phyloP scores from a whole-genome alignment of 768 basidiomycete species.

The Amanita rubescens region DNA sequence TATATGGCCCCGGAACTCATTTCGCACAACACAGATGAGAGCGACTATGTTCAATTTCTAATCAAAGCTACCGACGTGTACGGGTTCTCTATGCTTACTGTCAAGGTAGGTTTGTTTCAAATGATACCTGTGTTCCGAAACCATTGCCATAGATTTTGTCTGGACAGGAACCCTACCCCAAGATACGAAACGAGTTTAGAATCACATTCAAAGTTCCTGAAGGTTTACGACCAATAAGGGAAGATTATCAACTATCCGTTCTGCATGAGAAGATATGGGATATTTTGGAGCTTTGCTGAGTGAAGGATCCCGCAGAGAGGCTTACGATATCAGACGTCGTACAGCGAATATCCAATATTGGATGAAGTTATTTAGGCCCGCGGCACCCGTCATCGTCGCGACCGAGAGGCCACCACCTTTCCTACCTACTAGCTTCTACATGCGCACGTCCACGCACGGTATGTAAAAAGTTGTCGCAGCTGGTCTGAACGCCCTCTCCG shows the following conservation, averaged over 20 bases:
- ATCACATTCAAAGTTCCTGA: neutral
- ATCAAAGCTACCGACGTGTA: slow-evolving; percentile 44
- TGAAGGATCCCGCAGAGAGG: slow-evolving; percentile 26
- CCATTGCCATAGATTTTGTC: neutral
- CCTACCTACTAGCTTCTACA: too few relatives aligned
- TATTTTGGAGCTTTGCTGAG: slow-evolving; percentile 42
- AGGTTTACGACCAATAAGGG: neutral
- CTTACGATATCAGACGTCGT: slow-evolving; percentile 29
- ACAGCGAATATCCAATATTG: neutral
- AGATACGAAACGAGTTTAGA: neutral
- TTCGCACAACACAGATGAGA: slow-evolving; percentile 26
- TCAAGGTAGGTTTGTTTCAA: neutral
- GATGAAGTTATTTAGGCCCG: neutral
- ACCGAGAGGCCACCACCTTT: too few relatives aligned
- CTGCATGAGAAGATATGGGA: slow-evolving; percentile 25
- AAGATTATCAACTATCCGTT: neutral
- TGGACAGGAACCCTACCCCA: neutral
- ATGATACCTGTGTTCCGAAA: neutral
- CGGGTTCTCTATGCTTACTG: slow-evolving; percentile 49
- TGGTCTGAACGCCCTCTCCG: too few relatives aligned
- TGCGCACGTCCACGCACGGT: too few relatives aligned
- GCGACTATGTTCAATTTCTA: slow-evolving; percentile 28
- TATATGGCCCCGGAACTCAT: slow-evolving; percentile 59
- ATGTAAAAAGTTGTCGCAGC: too few relatives aligned
- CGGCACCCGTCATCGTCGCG: too few relatives aligned